Percentiles rank a stretch among this genome's conserved stretches.
Conservation (phyloP, 2,329 filamentous ascomycete species). For the Calonectria ilicicola region DNA sequence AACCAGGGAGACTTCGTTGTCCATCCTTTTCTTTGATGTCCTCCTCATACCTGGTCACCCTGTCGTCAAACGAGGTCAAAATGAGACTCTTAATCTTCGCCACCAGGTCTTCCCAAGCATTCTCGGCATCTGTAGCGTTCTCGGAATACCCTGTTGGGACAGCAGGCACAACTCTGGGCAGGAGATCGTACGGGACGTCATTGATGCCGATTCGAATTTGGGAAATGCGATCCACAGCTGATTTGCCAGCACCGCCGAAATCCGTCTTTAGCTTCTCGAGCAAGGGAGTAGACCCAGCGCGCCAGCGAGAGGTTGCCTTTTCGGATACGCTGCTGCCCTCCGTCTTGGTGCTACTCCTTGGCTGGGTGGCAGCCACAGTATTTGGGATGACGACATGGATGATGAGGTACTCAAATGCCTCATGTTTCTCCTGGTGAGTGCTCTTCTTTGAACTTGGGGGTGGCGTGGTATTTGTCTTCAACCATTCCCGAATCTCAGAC, state of each 20-base stretch:
- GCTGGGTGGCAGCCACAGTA: constrained; percentile 82
- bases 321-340: constrained; percentile 69
- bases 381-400: constrained; percentile 93
- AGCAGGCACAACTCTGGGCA: constrained; percentile 72
- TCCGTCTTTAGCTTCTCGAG: constrained; percentile 91
- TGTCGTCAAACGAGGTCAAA: constrained; percentile 87
- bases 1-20: constrained; percentile 88
- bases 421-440: constrained; percentile 88
- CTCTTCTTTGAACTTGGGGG: constrained; percentile 66
- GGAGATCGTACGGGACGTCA: constrained; percentile 73
- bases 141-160: constrained; percentile 76
- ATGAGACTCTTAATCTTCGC: constrained; percentile 90
- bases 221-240: constrained; percentile 79
- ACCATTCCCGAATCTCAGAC: constrained; percentile 88
- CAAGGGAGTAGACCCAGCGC: constrained; percentile 82
- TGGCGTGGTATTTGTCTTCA: constrained; percentile 79
- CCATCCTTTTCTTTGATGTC: constrained; percentile 95
- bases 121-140: constrained; percentile 80
- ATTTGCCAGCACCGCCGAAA: constrained; percentile 82
- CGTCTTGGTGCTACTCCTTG: constrained; percentile 69
- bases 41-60: constrained; percentile 95
- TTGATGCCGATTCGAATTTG: constrained; percentile 85
- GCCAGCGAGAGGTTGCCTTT: constrained; percentile 80
- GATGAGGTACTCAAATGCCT: constrained; percentile 96
- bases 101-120: constrained; percentile 86